Percentiles rank a stretch among this genome's conserved stretches.
phyloP scores from a whole-genome alignment of 352 stramenopile genomes.

The Pythium coloratum region DNA sequence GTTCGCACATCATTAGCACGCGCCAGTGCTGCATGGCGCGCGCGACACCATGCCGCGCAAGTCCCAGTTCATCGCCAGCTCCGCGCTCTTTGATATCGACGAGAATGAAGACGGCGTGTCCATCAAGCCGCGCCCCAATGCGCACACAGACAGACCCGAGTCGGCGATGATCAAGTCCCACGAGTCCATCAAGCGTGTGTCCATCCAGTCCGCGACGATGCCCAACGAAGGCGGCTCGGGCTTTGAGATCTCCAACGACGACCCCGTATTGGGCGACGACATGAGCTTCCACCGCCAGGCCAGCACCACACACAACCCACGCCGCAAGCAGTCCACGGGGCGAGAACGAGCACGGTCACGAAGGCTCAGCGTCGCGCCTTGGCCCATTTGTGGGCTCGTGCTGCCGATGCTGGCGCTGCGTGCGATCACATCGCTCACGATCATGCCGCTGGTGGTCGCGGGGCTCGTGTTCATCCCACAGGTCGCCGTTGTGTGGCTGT shows the following conservation, averaged over 20 bases:
- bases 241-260: slow-evolving; percentile 18
- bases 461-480: slow-evolving; percentile 19
- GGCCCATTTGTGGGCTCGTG: slow-evolving; percentile 18
- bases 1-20: not conserved
- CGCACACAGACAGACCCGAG: not conserved
- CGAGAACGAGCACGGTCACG: slow-evolving; percentile 17
- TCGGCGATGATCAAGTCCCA: slow-evolving; percentile 1
- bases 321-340: not conserved
- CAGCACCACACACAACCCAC: slow-evolving; percentile 11
- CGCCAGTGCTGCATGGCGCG: not conserved
- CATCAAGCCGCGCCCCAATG: not conserved
- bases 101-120: slow-evolving; percentile 15
- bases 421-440: slow-evolving; percentile 13
- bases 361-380: slow-evolving; percentile 16
- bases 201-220: slow-evolving; percentile 11
- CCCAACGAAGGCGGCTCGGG: not conserved
- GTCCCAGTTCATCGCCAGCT: slow-evolving; percentile 17
- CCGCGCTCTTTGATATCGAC: slow-evolving; percentile 27
- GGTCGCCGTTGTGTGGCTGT: slow-evolving; percentile 17
- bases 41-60: slow-evolving; percentile 15
- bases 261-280: slow-evolving; percentile 18
- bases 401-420: slow-evolving; percentile 20
- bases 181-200: slow-evolving; percentile 11
- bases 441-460: slow-evolving; percentile 19
- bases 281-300: slow-evolving; percentile 20